phyloP scores from a whole-genome alignment of 1,284 basidiomycete genomes.

The Ceratobasidium sp. region DNA sequence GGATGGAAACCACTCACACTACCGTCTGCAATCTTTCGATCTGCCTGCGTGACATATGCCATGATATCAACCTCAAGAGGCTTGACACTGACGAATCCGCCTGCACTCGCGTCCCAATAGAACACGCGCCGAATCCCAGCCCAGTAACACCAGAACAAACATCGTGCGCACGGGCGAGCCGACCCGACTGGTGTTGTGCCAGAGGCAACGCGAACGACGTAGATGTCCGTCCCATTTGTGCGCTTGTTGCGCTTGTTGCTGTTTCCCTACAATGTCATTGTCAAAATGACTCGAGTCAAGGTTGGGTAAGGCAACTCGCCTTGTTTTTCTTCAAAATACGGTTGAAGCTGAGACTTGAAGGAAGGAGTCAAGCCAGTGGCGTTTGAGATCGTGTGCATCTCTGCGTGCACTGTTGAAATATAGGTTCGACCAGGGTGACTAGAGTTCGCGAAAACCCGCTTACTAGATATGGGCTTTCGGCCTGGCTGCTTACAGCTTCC shows the following conservation, averaged over 20 bases:
- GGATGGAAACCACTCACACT: not conserved
- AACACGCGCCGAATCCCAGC: constrained; percentile 65
- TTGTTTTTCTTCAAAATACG: constrained; percentile 31
- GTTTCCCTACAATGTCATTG: not conserved
- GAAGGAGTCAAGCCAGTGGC: constrained; percentile 61
- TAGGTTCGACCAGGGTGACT: not conserved
- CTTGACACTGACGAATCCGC: constrained; percentile 6
- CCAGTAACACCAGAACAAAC: constrained; percentile 64
- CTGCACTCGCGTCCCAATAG: constrained; percentile 52
- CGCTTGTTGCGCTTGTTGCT: constrained; percentile 50
- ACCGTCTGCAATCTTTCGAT: not conserved
- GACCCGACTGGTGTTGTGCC: constrained; percentile 49
- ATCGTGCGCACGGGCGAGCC: constrained; percentile 62
- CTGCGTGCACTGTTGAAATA: constrained; percentile 62
- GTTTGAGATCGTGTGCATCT: constrained; percentile 66
- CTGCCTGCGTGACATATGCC: constrained; percentile 15
- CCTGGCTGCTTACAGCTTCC: constrained; percentile 52
- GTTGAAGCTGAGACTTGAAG: constrained; percentile 63
- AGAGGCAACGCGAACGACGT: constrained; percentile 56
- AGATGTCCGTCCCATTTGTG: constrained; percentile 63
- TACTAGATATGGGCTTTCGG: constrained; percentile 59
- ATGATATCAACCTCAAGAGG: not conserved
- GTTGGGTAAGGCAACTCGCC: not conserved
- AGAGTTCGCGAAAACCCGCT: not conserved
- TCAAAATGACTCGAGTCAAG: not conserved